phyloP scores from a whole-genome alignment of 1,139 yeast genomes.

The Protomyces pachydermus region DNA sequence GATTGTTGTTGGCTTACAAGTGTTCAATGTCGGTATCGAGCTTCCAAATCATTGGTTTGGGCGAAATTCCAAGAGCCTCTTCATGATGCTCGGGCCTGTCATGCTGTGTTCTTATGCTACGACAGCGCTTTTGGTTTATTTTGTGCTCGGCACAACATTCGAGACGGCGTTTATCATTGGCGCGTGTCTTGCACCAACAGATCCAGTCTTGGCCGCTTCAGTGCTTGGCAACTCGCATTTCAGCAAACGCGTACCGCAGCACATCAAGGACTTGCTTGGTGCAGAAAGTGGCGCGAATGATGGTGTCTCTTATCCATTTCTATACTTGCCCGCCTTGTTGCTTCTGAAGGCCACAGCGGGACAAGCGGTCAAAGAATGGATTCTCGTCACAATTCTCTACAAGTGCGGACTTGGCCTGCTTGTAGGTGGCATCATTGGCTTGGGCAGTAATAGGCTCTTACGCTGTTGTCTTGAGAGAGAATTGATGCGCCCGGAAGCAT shows the following conservation, averaged over 20 bases:
- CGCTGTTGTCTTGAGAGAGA: not conserved
- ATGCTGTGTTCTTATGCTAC: slow-evolving; percentile 13
- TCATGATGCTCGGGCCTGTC: slow-evolving; percentile 23
- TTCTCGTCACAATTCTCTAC: slow-evolving; percentile 19
- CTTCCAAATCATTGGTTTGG: slow-evolving; percentile 18
- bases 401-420: slow-evolving; percentile 7
- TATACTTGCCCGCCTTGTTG: slow-evolving; percentile 11
- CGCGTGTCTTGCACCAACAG: slow-evolving; percentile 23
- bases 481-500: slow-evolving; percentile 22
- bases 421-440: slow-evolving; percentile 14
- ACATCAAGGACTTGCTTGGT: slow-evolving; percentile 8
- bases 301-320: slow-evolving; percentile 23
- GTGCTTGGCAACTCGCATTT: slow-evolving; percentile 24
- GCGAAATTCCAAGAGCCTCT: slow-evolving; percentile 9
- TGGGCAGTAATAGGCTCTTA: slow-evolving; percentile 1
- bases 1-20: slow-evolving; percentile 19
- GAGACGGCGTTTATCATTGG: slow-evolving; percentile 17
- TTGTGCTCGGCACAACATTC: slow-evolving; percentile 8
- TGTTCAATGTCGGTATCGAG: slow-evolving; percentile 20
- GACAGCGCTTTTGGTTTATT: slow-evolving; percentile 14
- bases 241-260: slow-evolving; percentile 11
- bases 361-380: slow-evolving; percentile 15
- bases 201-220: slow-evolving; percentile 20
- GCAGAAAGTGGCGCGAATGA: slow-evolving; percentile 26
- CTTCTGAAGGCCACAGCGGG: slow-evolving; percentile 15